Conservation (phyloP, 2,329 filamentous ascomycete species). For the Erysiphe neolycopersici region DNA sequence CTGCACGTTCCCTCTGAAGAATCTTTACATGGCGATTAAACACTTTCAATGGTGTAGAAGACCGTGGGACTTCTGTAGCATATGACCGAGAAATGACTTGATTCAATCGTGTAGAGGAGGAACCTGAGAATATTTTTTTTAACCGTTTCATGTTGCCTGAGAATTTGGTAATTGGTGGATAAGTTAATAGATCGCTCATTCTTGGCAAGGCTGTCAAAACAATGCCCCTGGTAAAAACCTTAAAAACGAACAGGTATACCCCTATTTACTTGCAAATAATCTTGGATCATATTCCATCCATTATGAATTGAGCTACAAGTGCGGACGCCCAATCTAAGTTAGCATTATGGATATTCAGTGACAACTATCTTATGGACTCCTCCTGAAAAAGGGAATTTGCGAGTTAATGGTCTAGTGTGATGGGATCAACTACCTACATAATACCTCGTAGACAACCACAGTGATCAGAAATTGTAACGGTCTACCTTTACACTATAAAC, state of each 20-base stretch:
- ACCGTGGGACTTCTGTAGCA: neutral
- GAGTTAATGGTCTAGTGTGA: no score
- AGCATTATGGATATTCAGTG: neutral
- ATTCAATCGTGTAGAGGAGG: no score
- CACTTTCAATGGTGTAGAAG: constrained; percentile 40
- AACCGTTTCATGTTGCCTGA: no score
- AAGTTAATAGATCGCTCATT: no score
- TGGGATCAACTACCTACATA: neutral
- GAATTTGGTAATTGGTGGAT: no score
- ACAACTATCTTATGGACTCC: no score
- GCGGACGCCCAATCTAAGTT: neutral
- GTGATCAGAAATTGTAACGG: neutral
- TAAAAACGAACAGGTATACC: no score
- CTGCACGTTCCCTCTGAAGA: constrained; percentile 73
- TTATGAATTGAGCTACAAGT: neutral
- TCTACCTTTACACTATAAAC: neutral
- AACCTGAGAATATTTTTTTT: no score
- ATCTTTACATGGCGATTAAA: constrained; percentile 79
- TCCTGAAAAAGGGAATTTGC: no score
- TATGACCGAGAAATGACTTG: neutral
- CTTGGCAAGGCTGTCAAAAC: neutral
- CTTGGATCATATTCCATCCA: no score
- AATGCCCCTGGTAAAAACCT: neutral
- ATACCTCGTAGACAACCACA: neutral
- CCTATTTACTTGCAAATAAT: no score